Evolutionary conservation across 202 grass and related monocot species (phyloP).

Genomic region (Brachypodium distachyon): DNA sequence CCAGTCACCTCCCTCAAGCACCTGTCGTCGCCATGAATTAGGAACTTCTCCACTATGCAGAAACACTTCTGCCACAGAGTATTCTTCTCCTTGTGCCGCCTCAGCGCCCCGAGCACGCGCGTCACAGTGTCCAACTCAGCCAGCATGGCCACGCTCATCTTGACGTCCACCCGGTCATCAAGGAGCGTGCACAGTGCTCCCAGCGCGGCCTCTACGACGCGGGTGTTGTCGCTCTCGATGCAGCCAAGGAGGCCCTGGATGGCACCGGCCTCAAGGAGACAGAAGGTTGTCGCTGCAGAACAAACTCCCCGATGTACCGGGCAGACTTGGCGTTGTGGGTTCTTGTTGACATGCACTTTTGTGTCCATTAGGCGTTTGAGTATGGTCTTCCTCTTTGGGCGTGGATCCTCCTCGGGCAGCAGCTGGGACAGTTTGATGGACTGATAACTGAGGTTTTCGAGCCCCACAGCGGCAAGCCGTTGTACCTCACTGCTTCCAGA

Average conservation of each 20-base stretch:
- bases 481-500: conserved; percentile 53
- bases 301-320: conserved; percentile 70
- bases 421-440: conserved; percentile 67
- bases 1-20: conserved; percentile 43
- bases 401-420: conserved; percentile 22
- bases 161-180: conserved; percentile 63
- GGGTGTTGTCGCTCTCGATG: conserved; percentile 47
- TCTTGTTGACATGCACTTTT: conserved; percentile 21
- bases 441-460: conserved; percentile 75
- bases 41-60: conserved; percentile 69
- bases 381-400: conserved; percentile 40
- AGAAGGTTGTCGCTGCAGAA: conserved; percentile 44
- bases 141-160: conserved; percentile 50
- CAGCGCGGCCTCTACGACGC: conserved; percentile 55
- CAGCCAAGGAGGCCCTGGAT: conserved; percentile 57
- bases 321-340: conserved; percentile 20
- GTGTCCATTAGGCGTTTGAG: conserved; percentile 31
- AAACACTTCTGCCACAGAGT: conserved; percentile 57
- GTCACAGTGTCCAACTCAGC: conserved; percentile 24
- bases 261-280: conserved; percentile 47
- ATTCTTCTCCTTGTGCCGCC: conserved; percentile 60
- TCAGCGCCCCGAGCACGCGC: conserved; percentile 46
- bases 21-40: conserved; percentile 48
- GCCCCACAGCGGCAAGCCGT: conserved; percentile 52
- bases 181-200: conserved; percentile 69